Evolutionary conservation across 306 rosid species (phyloP).

Genomic region (Quercus berberidifolia): DNA sequence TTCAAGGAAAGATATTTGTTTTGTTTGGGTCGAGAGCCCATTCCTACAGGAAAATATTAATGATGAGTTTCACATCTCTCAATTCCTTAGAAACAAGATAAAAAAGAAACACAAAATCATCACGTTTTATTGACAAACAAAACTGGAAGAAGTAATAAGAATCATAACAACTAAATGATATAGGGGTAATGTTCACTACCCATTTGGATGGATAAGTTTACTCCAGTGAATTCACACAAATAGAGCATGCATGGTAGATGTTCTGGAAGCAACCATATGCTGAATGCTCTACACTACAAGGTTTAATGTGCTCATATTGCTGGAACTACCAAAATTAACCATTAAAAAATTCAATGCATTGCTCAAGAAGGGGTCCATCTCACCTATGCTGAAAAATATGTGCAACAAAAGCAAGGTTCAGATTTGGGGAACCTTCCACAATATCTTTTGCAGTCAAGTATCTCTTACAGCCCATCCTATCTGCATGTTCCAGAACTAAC

Average conservation of each 20-base stretch:
- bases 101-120: not conserved
- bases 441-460: constrained; percentile 91
- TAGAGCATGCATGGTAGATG: not conserved
- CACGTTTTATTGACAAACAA: not conserved
- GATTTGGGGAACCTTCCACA: constrained; percentile 97
- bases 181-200: not conserved
- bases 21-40: constrained; percentile 78
- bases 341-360: not conserved
- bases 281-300: not conserved
- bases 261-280: not conserved
- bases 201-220: not conserved
- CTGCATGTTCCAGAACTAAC: constrained; percentile 87
- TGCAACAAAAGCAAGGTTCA: constrained; percentile 96
- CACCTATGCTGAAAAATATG: constrained; percentile 96
- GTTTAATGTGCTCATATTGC: not conserved
- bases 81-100: not conserved
- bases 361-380: constrained; percentile 23
- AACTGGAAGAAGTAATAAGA: not conserved
- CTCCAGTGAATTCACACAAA: not conserved
- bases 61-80: not conserved
- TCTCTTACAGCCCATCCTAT: constrained; percentile 94
- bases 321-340: not conserved
- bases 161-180: not conserved
- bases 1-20: constrained; percentile 76
- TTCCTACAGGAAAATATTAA: constrained; percentile 43